Conservation (phyloP, 2,329 filamentous ascomycete genomes). For the Colletotrichum sp. region DNA sequence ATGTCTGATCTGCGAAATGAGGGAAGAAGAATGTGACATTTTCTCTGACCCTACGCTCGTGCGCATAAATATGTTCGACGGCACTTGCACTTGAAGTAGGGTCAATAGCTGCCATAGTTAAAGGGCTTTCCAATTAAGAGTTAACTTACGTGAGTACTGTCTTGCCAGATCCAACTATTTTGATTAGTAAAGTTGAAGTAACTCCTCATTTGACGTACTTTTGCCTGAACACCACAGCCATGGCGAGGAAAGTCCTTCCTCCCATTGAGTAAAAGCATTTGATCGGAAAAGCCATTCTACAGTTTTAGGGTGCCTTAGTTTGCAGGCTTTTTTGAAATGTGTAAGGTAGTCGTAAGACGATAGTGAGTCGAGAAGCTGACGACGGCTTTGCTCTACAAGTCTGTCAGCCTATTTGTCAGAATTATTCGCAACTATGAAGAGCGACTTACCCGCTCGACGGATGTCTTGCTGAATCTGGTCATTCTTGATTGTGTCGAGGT, state of each 20-base stretch:
- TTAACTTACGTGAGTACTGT: not conserved
- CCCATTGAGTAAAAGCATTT: not conserved
- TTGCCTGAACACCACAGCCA: not conserved
- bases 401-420: accelerated
- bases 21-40: not conserved
- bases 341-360: not conserved
- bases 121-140: not conserved
- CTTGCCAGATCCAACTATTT: not conserved
- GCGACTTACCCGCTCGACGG: not conserved
- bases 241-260: not conserved
- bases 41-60: not conserved
- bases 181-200: not conserved
- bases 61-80: not conserved
- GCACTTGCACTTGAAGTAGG: not conserved
- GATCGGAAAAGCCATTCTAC: not conserved
- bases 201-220: not conserved
- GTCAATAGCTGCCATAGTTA: not conserved
- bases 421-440: not conserved
- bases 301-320: not conserved
- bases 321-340: not conserved
- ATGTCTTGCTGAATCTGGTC: not conserved
- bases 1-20: not conserved
- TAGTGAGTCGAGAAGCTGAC: not conserved
- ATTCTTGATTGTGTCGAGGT: not conserved
- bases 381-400: not conserved